phyloP scores from a whole-genome alignment of 2,329 filamentous ascomycete species.

The Colletotrichum lentis region DNA sequence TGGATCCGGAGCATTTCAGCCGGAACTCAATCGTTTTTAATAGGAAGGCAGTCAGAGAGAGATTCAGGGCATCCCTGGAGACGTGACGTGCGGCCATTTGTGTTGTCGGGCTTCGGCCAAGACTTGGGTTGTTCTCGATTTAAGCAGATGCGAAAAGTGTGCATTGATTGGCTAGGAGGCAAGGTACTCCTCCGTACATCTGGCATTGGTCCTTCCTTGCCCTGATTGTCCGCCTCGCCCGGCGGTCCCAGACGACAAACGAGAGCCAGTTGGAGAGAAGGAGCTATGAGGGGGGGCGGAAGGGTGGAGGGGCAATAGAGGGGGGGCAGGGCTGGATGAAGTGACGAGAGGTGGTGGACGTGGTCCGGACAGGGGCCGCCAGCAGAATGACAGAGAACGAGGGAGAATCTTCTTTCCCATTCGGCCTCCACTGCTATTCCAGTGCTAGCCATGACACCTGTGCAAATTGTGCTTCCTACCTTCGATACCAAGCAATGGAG shows the following conservation, averaged over 20 bases:
- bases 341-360: slow-evolving; percentile 8
- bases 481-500: too few species aligned
- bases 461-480: neutral
- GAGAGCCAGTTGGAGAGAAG: slow-evolving; percentile 15
- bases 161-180: neutral
- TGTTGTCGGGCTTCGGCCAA: neutral
- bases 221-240: neutral
- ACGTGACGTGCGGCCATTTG: slow-evolving; percentile 1
- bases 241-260: slow-evolving; percentile 8
- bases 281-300: slow-evolving; percentile 28
- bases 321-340: slow-evolving; percentile 27
- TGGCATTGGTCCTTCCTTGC: neutral
- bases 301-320: slow-evolving; percentile 20
- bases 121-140: neutral
- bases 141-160: neutral
- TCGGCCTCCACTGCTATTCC: slow-evolving; percentile 36
- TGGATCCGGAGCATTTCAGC: slow-evolving; percentile 26
- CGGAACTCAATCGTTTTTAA: slow-evolving; percentile 21
- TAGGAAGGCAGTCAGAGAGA: slow-evolving; percentile 8
- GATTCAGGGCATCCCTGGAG: slow-evolving; percentile 5
- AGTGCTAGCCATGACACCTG: slow-evolving; percentile 18
- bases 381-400: slow-evolving; percentile 33
- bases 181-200: neutral
- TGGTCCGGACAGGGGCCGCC: neutral
- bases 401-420: slow-evolving; percentile 40